phyloP scores from a whole-genome alignment of 495 filamentous ascomycete species.

The Chaetomidium leptoderma region DNA sequence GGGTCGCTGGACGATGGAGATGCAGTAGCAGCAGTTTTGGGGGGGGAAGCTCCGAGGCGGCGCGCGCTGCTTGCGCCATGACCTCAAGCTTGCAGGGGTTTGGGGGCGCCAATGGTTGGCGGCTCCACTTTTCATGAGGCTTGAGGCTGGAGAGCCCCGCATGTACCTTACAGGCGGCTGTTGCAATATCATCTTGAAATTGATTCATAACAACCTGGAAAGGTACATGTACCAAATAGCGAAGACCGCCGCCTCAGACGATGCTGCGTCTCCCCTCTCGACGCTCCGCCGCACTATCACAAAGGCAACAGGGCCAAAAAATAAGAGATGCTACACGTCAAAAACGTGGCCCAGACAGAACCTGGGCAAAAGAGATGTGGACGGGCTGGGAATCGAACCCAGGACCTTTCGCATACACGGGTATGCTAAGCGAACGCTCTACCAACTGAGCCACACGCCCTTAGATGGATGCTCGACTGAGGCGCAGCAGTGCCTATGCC shows the following conservation, averaged over 20 bases:
- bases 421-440: slow-evolving; percentile 31
- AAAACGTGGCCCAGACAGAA: background rate
- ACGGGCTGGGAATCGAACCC: slow-evolving; percentile 30
- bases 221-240: too few species aligned
- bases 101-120: background rate
- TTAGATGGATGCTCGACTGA: background rate
- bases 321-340: background rate
- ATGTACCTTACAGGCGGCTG: too few species aligned
- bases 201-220: too few species aligned
- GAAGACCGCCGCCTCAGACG: too few species aligned
- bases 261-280: too few species aligned
- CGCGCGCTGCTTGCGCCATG: background rate
- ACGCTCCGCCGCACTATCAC: too few species aligned
- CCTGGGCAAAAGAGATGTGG: slow-evolving; percentile 6
- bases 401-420: slow-evolving; percentile 27
- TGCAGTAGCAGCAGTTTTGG: background rate
- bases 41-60: background rate
- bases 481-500: background rate
- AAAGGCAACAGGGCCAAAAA: too few species aligned
- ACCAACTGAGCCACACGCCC: slow-evolving; percentile 27
- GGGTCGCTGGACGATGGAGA: slow-evolving; percentile 4
- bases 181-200: too few species aligned
- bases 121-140: background rate
- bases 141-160: background rate
- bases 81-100: slow-evolving; percentile 12